Conservation (phyloP, 2,329 filamentous ascomycete species). For the Penicillium oxalicum region DNA sequence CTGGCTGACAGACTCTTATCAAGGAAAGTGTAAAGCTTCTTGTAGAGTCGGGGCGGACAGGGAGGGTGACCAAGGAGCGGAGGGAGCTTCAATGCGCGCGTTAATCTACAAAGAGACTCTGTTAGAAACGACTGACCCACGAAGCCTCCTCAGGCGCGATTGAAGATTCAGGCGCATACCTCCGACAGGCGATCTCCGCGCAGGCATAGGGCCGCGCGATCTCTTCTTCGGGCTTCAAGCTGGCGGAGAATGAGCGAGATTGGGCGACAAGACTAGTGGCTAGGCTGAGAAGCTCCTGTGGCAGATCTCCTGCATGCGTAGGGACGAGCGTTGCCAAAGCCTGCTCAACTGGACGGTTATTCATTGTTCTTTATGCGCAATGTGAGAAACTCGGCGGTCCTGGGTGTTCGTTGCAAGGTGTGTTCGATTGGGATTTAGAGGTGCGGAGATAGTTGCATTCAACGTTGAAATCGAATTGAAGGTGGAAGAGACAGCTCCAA, state of each 20-base stretch:
- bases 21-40: constrained; percentile 74
- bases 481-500: no score
- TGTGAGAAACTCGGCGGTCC: not conserved
- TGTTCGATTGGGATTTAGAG: no score
- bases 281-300: constrained; percentile 63
- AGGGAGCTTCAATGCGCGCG: constrained; percentile 69
- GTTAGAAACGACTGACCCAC: not conserved
- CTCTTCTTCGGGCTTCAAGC: constrained; percentile 78
- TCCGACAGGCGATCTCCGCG: constrained; percentile 82
- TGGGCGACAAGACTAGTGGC: constrained; percentile 71
- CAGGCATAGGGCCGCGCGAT: constrained; percentile 79
- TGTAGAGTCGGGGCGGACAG: constrained; percentile 73
- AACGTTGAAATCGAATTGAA: no score
- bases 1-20: constrained; percentile 57
- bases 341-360: constrained; percentile 63
- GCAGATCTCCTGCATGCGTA: constrained; percentile 61
- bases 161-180: constrained; percentile 43
- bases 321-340: constrained; percentile 69
- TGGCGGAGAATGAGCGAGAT: constrained; percentile 69
- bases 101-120: constrained; percentile 53
- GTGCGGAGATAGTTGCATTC: no score
- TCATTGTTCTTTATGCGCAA: constrained; percentile 49
- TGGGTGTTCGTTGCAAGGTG: not conserved
- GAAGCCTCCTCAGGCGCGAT: no score
- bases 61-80: constrained; percentile 69